Base-by-base conservation (phyloP, 192 early-diverging fungal genomes). In the Backusella sp. region DNA sequence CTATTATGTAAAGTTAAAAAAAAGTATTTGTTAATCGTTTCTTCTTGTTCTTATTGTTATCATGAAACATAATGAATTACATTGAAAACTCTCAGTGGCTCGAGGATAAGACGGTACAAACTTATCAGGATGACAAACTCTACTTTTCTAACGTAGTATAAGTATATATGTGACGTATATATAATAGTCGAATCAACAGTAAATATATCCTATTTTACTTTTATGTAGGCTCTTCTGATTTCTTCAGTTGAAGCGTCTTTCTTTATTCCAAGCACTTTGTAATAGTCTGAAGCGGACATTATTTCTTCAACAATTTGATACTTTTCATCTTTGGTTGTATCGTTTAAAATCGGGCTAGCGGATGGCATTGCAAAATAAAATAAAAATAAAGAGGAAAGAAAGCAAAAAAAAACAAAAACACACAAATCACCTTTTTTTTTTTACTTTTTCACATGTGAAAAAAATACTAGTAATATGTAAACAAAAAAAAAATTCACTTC, bases 61-160 rank as follows among this genome's bases (percentile, higher is more conserved):
- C 37, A 39, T 39, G 37, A 39, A 39, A 39, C 11, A 39, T 8
- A 39, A 39, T 72, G 23, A 56, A 21, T 62, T 83, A 87, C 88
- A 77, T 77, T 89, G 88, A 67, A 89, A 89, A 17, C 86, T 84
- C 59, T 86, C 84, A 3, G 88, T 89, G 17, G 88, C 88, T 62
- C 85, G 77, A 70, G 86, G 84, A 66, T 89, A 86, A 34, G 82
- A 82, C 28, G 86, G 88, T 32, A 76, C 73, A 70, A 88, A 88
- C 75, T 87, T 87, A 76, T 89, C 88, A 30, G 88, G 88, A 68
- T 89, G 88, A 49, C 88, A 89, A 3, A 87, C 80, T 65, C 88
- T 73, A 41, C 85, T 86, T 73, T 81, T 84, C 80, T 89, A 59
- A 77, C 79, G 74, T 3, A 17, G 37, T 37, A 76, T 34, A 69